Base-by-base conservation (phyloP, 2,329 filamentous ascomycete genomes). In the Sarocladium kiliense region DNA sequence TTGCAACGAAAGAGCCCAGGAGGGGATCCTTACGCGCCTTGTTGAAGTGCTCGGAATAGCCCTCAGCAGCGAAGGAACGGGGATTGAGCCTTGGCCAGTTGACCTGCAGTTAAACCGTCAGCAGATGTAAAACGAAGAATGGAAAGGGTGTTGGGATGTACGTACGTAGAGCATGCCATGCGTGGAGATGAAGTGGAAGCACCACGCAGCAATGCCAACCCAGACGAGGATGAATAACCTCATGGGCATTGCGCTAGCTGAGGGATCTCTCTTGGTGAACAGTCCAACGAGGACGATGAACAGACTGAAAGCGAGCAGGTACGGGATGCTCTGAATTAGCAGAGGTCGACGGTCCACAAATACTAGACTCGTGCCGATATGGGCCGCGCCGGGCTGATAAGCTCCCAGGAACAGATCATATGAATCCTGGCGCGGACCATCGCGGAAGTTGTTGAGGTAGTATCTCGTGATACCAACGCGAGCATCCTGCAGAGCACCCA, bases 1-100 rank as follows among this genome's bases (percentile, higher is more conserved):
- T 76, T 26, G 81, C 77, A 21, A 75, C 68, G 58, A 96, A 81
- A 14, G 82, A 74, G 2, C 94, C 94, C 49, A 97, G 80, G 18
- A 99, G 70, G 57, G 85, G 82, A 66, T 96, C 90, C 66, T 94
- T 91, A 60, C 86, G 80, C 12, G 92, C 91, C 67, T 91, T 89
- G 62, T 80, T 79, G 61, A 96, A 84, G 54, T 93, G 89, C 63
- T 97, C 91, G 64, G 91, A 86, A 71, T 92, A 96, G 37, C 91
- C 91, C 65, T 99, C 94, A 6, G 84, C 81, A 2, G 91, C 92
- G 72, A 88, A 95, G 2, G 89, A 84, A 16, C 91, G 86, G 11
- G 91, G 92, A 70, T 95, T 96, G 49, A 99, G 82, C 68, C 96
- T 97, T 10, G 94, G 94, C 94, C 95, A 99, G 74, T 97, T 97